These are phyloP conservation scores for Paracamarosporium sp. DNA, from an alignment of 2,329 filamentous ascomycete genomes.

Conservation along the genomic window DNA sequence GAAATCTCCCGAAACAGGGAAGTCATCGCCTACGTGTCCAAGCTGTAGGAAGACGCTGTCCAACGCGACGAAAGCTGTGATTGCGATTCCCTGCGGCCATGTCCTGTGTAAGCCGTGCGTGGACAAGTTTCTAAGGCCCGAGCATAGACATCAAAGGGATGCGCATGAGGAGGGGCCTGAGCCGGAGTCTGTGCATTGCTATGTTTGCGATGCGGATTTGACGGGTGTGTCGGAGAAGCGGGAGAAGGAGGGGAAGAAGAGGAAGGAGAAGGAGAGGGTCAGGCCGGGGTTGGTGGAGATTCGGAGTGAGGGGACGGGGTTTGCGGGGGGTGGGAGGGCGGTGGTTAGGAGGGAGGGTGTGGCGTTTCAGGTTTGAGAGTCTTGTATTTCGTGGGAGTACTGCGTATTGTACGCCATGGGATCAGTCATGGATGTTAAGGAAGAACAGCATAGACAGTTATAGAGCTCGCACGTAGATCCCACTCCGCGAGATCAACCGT, in stretches of 20 bases:
- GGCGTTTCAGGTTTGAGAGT: slow-evolving; percentile 69
- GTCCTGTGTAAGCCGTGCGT: slow-evolving; percentile 88
- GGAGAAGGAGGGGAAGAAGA: slow-evolving; percentile 46
- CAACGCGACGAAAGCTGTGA: slow-evolving; percentile 81
- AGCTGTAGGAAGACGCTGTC: slow-evolving; percentile 83
- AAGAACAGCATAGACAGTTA: neutral
- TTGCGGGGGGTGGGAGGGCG: slow-evolving; percentile 85
- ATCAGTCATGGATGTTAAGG: neutral
- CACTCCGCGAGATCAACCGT: neutral
- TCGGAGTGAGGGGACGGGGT: slow-evolving; percentile 87
- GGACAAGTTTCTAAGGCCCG: slow-evolving; percentile 74
- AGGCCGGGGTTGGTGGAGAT: slow-evolving; percentile 79
- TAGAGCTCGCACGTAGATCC: neutral
- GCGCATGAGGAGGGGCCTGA: slow-evolving; percentile 66
- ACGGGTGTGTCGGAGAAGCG: slow-evolving; percentile 49
- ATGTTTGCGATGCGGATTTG: slow-evolving; percentile 85
- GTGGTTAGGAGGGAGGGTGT: slow-evolving; percentile 80
- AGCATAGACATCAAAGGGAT: slow-evolving; percentile 42
- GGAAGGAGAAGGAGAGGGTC: slow-evolving; percentile 61
- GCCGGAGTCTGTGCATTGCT: slow-evolving; percentile 70
- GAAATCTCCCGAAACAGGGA: slow-evolving; percentile 58
- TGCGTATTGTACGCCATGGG: neutral
- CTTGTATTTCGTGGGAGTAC: neutral
- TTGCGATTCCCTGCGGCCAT: slow-evolving; percentile 89
- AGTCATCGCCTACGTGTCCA: slow-evolving; percentile 71